Evolutionary conservation across 192 early-diverging fungal species (phyloP), one percentile per base, ranked within the genome.

Genomic region (Entomortierella beljakovae): DNA sequence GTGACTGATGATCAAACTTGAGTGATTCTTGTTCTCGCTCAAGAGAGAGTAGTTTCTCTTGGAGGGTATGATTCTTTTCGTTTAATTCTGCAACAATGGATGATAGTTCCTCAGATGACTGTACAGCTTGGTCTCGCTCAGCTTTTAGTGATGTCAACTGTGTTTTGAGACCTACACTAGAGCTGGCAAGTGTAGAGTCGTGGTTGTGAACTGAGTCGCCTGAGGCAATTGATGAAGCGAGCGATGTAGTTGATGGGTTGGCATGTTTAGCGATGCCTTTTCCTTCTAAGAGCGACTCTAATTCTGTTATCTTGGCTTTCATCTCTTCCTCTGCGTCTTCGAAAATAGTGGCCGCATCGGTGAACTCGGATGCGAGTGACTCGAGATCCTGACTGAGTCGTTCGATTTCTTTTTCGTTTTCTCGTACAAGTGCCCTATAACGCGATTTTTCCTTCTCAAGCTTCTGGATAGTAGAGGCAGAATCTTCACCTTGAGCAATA

Each of bases 311-410:
- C 54, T 52, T 64, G 28, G 43, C 52, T 57, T 80, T 80, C 63
- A 80, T 74, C 64, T 83, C 68, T 23, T 83, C 77, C 33, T 83
- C 77, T 1, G 77, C 70, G 49, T 76, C 77, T 60, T 80, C 82
- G 55, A 71, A 83, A n/a, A 64, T 52, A 0, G 68, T 67, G 0
- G 67, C 77, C 1, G 72, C 69, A n/a, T 80, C 56, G 22, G 64
- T 40, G 64, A 83, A 83, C 53, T 83, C 82, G 18, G 71, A 64
- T 2, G 82, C 77, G 3, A 83, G 63, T 13, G 68, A 69, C 35
- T 80, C 77, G 23, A 83, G 59, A 25, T 83, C 82, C 26, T 80
- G 59, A 28, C 66, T 80, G 40, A 80, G 25, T 34, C 65, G 56
- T 40, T 83, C 71, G 23, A 80, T 77, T 40, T 77, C 66, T 50